Conservation (phyloP, 2,329 filamentous ascomycete species). For the Dothideomycetes sp. region DNA sequence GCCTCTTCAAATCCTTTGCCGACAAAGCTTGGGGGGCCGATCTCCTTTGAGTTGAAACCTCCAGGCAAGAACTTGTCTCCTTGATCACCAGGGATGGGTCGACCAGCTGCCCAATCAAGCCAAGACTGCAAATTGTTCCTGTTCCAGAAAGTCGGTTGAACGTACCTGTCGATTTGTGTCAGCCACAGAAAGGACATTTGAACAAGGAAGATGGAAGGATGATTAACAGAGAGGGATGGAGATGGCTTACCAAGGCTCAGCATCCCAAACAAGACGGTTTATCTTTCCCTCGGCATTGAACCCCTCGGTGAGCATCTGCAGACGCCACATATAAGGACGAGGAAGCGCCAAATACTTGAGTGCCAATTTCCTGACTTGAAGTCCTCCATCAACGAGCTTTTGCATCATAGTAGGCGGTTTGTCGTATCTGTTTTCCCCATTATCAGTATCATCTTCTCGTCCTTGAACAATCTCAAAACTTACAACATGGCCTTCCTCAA, state of each 20-base stretch:
- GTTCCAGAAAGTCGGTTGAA: conserved; percentile 49
- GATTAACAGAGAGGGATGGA: no score
- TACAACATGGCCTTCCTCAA: conserved; percentile 58
- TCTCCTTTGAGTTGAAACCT: conserved; percentile 48
- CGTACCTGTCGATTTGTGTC: no score
- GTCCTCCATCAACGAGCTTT: conserved; percentile 36
- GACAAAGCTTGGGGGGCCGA: conserved; percentile 51
- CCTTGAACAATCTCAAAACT: conserved; percentile 18
- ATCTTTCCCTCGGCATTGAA: conserved; percentile 47
- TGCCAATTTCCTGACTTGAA: conserved; percentile 46
- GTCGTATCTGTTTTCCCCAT: conserved; percentile 22
- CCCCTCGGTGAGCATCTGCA: conserved; percentile 32
- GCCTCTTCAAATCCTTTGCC: conserved; percentile 34
- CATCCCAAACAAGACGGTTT: conserved; percentile 44
- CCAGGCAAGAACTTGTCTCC: conserved; percentile 39
- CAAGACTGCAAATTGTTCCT: conserved; percentile 53
- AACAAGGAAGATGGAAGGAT: no score
- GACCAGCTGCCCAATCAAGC: conserved; percentile 38
- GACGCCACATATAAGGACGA: conserved; percentile 36
- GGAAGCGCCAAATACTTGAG: conserved; percentile 54
- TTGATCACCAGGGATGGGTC: conserved; percentile 40
- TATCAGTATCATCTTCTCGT: conserved; percentile 18
- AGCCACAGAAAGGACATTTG: no score
- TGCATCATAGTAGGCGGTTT: conserved; percentile 28
- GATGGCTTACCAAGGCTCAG: conserved; percentile 52